A percentile compares a stretch with the other conserved stretches of the same genome.
phyloP scores from a whole-genome alignment of 257 asterid species.

The Primulina tabacum region DNA sequence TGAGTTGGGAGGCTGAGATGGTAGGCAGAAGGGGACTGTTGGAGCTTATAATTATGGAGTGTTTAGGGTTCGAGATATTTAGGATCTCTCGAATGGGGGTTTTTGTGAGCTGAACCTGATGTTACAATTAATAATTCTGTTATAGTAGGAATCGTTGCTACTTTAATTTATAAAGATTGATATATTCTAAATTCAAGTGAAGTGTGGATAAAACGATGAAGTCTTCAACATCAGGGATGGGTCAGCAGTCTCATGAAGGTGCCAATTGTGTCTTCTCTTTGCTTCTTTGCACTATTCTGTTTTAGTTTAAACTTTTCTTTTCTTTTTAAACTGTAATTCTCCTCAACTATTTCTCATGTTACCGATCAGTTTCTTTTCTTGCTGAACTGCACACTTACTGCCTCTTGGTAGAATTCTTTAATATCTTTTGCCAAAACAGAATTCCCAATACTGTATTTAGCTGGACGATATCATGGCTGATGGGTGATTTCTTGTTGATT shows the following conservation, averaged over 20 bases:
- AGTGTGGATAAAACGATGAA: slow-evolving; percentile 38
- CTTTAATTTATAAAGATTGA: slow-evolving; percentile 16
- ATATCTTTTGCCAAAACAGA: slow-evolving; percentile 18
- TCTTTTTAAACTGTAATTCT: slow-evolving; percentile 9
- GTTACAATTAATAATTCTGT: slow-evolving; percentile 13
- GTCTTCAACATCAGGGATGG: slow-evolving; percentile 64
- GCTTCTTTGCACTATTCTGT: not conserved
- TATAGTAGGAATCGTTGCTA: slow-evolving; percentile 9
- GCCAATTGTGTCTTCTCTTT: slow-evolving; percentile 24
- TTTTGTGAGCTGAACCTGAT: slow-evolving; percentile 32
- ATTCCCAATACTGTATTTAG: slow-evolving; percentile 9
- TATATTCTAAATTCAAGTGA: slow-evolving; percentile 23
- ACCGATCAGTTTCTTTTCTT: slow-evolving; percentile 22
- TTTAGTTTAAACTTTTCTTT: slow-evolving; percentile 3
- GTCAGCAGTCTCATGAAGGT: slow-evolving; percentile 65
- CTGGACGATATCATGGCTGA: slow-evolving; percentile 28
- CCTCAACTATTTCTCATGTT: slow-evolving; percentile 21
- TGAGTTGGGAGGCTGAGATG: slow-evolving; percentile 24
- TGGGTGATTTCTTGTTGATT: slow-evolving; percentile 33
- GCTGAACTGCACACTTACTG: slow-evolving; percentile 27
- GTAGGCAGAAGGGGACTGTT: slow-evolving; percentile 18
- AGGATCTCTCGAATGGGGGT: slow-evolving; percentile 26
- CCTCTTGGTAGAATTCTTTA: slow-evolving; percentile 26
- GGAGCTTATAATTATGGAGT: slow-evolving; percentile 24
- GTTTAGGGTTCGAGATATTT: slow-evolving; percentile 29